phyloP scores from a whole-genome alignment of 495 filamentous ascomycete species.

The Aspergillus bertholletiae region DNA sequence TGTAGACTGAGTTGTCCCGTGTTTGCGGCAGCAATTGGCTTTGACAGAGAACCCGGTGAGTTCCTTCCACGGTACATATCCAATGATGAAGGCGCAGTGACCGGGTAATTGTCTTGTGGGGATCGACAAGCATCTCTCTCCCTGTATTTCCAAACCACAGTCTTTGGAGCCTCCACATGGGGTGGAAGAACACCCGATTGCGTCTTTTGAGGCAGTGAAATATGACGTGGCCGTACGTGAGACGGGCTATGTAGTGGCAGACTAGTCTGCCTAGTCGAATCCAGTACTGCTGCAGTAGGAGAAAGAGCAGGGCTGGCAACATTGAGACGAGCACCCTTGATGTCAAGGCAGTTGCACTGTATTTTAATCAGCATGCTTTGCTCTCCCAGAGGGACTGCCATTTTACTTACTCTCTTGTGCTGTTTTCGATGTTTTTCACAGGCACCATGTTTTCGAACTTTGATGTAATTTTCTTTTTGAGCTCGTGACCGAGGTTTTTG shows the following conservation, averaged over 20 bases:
- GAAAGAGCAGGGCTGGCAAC: slow-evolving; percentile 17
- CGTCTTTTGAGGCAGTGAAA: background rate
- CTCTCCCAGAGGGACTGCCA: background rate
- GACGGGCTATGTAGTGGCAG: background rate
- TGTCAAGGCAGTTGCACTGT: slow-evolving; percentile 47
- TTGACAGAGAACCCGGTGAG: background rate
- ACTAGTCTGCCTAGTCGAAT: slow-evolving; percentile 2
- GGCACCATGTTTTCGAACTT: slow-evolving; percentile 42
- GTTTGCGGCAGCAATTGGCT: background rate
- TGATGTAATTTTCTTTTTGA: slow-evolving; percentile 48
- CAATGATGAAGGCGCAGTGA: background rate
- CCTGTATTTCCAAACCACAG: background rate
- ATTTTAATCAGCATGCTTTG: slow-evolving; percentile 15
- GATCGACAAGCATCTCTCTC: background rate
- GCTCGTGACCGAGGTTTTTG: slow-evolving; percentile 44
- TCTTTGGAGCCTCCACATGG: background rate
- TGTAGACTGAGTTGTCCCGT: slow-evolving; percentile 1
- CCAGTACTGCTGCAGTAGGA: background rate
- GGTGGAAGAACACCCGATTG: background rate
- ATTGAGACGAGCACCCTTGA: slow-evolving; percentile 24
- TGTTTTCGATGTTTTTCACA: slow-evolving; percentile 48
- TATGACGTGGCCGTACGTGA: background rate
- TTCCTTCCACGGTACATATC: background rate
- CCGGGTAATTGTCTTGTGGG: background rate
- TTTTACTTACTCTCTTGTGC: slow-evolving; percentile 40